Conservation (phyloP, 495 filamentous ascomycete species). For the Podospora tetraspora region DNA sequence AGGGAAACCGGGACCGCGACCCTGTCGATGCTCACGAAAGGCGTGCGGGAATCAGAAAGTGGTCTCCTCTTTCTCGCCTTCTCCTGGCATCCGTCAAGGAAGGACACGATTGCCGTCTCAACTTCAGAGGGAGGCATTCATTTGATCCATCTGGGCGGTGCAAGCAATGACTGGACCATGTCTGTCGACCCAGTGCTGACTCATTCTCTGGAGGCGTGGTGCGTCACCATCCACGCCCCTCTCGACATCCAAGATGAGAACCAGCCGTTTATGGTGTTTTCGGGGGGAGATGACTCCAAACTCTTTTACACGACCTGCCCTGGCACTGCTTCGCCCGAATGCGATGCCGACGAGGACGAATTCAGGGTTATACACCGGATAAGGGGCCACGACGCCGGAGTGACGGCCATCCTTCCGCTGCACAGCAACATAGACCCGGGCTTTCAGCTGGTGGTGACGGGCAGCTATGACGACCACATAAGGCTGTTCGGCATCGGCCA, state of each 20-base stretch:
- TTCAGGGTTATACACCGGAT: conserved; percentile 32
- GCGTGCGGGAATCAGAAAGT: conserved; percentile 33
- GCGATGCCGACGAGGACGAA: conserved; percentile 34
- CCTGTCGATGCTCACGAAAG: conserved; percentile 19
- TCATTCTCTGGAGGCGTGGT: conserved; percentile 63
- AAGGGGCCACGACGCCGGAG: conserved; percentile 69
- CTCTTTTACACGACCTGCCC: conserved; percentile 34
- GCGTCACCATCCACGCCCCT: conserved; percentile 47
- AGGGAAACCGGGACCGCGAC: conserved; percentile 30
- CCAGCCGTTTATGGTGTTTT: conserved; percentile 41
- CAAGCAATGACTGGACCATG: conserved; percentile 24
- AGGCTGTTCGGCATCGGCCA: conserved; percentile 55
- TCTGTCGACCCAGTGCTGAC: conserved; percentile 30
- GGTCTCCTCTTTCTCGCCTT: conserved; percentile 64
- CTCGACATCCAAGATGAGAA: background rate
- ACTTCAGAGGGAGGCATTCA: conserved; percentile 60
- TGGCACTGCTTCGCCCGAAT: conserved; percentile 13
- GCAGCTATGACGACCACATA: conserved; percentile 86
- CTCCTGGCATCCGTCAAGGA: conserved; percentile 57
- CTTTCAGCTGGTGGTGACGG: conserved; percentile 63
- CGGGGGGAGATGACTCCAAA: conserved; percentile 64
- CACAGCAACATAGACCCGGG: conserved; percentile 31
- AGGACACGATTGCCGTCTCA: conserved; percentile 54
- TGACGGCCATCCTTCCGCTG: conserved; percentile 79
- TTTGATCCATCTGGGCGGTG: conserved; percentile 38